Base-by-base conservation (phyloP, 2,329 filamentous ascomycete species). In the Trichoderma brevicompactum region DNA sequence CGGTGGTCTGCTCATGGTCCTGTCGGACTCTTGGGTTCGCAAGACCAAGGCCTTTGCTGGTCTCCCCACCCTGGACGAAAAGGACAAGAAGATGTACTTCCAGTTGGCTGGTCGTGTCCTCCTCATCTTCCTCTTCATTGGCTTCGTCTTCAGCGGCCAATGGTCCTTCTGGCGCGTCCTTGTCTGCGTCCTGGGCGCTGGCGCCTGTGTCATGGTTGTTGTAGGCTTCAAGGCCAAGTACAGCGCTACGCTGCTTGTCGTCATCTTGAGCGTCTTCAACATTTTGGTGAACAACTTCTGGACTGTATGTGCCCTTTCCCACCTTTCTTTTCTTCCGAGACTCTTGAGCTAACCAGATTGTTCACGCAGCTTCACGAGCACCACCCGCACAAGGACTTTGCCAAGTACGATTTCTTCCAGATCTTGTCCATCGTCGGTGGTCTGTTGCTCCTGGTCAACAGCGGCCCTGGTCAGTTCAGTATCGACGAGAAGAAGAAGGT, bases 401-500 rank as follows among this genome's bases (percentile, higher is more conserved):
- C 95, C 84, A 99, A 99, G 83, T 99, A 99, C 87, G 95, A 99
- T 79, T 99, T 99, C 85, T 99, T 99, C 89, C 95, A 99, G 84
- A 97, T 98, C 73, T 85, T 99, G 64, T 99, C 95, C 60, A 99
- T 99, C 77, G 94, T 98, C 70, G 95, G 95, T 70, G 95, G 95
- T 78, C 91, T 99, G 65, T 86, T 99, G 66, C 89, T 99, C 70
- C 87, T 99, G 71, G 94, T 98, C 81, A 99, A 99, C 87, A 97
- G 95, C 87, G 95, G 95, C 68, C 95, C 95, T 9, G 95, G 95
- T 69, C 94, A 97, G 79, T 91, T 98, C 85, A 96, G 92, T 78
- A 94, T 98, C 79, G 95, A 99, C 80, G 95, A 99, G 88, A 99
- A 99, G 92, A 99, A 99, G 89, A 99, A 99, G 87, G 95, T 99